A percentile compares a stretch with the other conserved stretches of the same genome.
Conservation (phyloP, 345 rosid genomes). For the Heritiera fomes region DNA sequence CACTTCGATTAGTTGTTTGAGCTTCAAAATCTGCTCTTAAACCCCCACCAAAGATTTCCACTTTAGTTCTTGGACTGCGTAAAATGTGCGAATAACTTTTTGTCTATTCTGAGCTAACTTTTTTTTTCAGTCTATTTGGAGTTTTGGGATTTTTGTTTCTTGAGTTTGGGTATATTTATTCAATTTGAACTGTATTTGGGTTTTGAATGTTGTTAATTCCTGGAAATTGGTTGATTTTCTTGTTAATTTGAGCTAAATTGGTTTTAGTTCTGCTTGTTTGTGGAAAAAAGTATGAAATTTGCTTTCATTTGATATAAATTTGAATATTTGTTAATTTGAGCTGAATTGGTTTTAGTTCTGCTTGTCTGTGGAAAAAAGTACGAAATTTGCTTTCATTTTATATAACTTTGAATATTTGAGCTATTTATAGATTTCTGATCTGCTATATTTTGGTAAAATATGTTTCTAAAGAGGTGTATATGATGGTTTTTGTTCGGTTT, state of each 20-base stretch:
- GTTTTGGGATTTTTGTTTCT: not conserved
- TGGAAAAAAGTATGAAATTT: not conserved
- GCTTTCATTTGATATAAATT: too few species aligned
- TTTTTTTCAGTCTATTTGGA: not conserved
- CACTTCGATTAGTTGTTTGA: not conserved
- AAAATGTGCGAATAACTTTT: constrained; percentile 1
- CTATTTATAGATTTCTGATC: not conserved
- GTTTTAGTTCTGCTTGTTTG: not conserved
- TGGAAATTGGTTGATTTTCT: constrained; percentile 10
- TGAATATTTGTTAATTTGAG: not conserved
- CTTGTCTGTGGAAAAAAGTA: not conserved
- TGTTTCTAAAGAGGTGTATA: not conserved
- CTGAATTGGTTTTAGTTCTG: not conserved
- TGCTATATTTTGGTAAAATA: not conserved
- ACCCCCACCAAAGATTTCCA: not conserved
- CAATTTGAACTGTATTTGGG: constrained; percentile 7
- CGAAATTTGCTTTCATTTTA: not conserved
- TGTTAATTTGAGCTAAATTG: constrained; percentile 5
- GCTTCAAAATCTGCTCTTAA: not conserved
- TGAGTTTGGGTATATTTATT: not conserved
- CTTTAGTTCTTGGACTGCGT: not conserved
- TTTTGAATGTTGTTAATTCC: constrained; percentile 15
- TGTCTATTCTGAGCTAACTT: not conserved
- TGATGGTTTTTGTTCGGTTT: not conserved
- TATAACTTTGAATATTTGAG: not conserved